phyloP scores from a whole-genome alignment of 140 eudicot species.

The Erigeron philadelphicus region DNA sequence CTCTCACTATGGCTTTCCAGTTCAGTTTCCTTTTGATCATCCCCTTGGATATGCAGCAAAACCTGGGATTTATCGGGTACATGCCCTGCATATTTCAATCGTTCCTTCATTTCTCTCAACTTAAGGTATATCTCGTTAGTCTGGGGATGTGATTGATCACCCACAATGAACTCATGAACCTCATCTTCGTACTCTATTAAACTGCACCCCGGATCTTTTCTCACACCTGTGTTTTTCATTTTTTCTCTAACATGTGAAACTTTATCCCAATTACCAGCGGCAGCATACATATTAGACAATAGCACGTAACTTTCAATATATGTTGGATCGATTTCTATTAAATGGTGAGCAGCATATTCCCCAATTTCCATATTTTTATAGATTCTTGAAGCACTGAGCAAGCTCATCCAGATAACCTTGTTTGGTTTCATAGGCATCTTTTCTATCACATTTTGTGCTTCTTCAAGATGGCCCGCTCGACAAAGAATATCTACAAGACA shows the following conservation, averaged over 20 bases:
- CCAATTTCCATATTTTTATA: slow-evolving; percentile 41
- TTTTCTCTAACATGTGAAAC: slow-evolving; percentile 43
- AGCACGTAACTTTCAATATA: slow-evolving; percentile 39
- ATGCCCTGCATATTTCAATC: slow-evolving; percentile 35
- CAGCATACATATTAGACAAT: slow-evolving; percentile 50
- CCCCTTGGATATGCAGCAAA: slow-evolving; percentile 40
- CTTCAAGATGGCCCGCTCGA: slow-evolving; percentile 42
- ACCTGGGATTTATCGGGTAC: slow-evolving; percentile 43
- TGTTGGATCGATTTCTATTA: slow-evolving; percentile 36
- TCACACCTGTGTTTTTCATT: slow-evolving; percentile 39
- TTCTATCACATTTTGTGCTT: slow-evolving; percentile 40
- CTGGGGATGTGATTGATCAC: slow-evolving; percentile 51
- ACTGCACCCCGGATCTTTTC: slow-evolving; percentile 48
- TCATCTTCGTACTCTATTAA: slow-evolving; percentile 35
- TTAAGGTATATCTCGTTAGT: slow-evolving; percentile 31
- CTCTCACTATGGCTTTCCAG: slow-evolving; percentile 48
- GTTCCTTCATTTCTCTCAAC: slow-evolving; percentile 37
- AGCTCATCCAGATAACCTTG: slow-evolving; percentile 49
- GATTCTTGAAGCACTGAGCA: slow-evolving; percentile 45
- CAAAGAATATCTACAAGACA: slow-evolving; percentile 49
- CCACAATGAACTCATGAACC: slow-evolving; percentile 48
- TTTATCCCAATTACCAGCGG: slow-evolving; percentile 43
- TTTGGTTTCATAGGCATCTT: slow-evolving; percentile 47
- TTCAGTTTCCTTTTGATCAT: slow-evolving; percentile 40
- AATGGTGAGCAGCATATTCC: slow-evolving; percentile 42